Base-by-base conservation (phyloP, 306 rosid genomes). In the Spatholobus suberectus region DNA sequence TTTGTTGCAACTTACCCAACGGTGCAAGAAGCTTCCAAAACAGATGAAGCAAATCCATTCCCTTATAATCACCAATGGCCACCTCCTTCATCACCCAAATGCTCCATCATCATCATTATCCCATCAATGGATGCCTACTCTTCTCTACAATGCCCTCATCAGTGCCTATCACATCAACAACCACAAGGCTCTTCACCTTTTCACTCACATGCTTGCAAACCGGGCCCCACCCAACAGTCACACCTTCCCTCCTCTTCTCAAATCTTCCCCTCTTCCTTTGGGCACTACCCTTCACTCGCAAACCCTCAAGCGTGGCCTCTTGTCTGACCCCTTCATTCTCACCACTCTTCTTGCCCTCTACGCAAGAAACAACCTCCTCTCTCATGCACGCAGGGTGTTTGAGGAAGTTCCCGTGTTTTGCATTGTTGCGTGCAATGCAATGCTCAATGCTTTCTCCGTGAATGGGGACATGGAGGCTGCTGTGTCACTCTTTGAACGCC, bases 241-340 rank as follows among this genome's bases (percentile, higher is more conserved):
- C 86, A 95, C 97, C 0, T 90, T 93, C 82, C 94, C 98, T 7
- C 85, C 92, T 0, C 83, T 91, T 49, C 78, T 93, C 79, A 95
- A 93, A 76, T 79, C 72, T 46, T 79, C 24, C 47, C 59, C 67
- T 10, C 72, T 76, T 32, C 21, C 38, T 59, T 57, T 85, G 58
- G 88, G 82, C 32, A 77, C 69, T 18, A 18, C 86, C 47, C 88
- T 95, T 67, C 97, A 95, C 29, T 40, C 86, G 2, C 97, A 91
- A 82, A 95, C 84, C 46, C 47, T 79, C 72, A 93, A 86, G 52
- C 88, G 90, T 0, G 93, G 97, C 9, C 75, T 86, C 52, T 58
- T 86, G 29, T 14, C 27, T 27, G 97, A 93, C 81, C 92, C 89
- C 0, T 90, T 91, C 77, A 76, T 93, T 26, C 91, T 43, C 32